Evolutionary conservation across 805 yeast genomes (phyloP).

Genomic region (Yamadazyma laniorum): DNA sequence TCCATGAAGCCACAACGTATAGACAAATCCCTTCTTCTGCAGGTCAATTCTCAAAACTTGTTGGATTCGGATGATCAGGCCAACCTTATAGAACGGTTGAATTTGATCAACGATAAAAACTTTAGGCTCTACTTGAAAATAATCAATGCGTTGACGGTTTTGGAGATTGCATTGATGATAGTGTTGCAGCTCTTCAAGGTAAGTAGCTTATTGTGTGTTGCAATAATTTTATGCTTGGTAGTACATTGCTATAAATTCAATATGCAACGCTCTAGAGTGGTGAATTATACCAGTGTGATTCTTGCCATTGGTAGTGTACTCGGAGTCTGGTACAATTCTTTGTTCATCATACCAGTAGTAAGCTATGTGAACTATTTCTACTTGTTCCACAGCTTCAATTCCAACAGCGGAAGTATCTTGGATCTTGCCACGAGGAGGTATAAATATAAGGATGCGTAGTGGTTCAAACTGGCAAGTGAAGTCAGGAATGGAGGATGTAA

Average conservation of each 20-base stretch:
- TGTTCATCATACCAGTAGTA: slow-evolving; percentile 3
- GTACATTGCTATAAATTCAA: slow-evolving; percentile 2
- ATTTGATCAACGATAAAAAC: slow-evolving; percentile 1
- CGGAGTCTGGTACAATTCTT: slow-evolving; percentile 1
- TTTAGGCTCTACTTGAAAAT: slow-evolving; percentile 2
- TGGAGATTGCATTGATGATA: slow-evolving; percentile 2
- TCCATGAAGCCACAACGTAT: slow-evolving; percentile 2
- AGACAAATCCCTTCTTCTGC: slow-evolving; percentile 7
- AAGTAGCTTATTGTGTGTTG: not conserved
- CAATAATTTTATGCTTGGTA: not conserved
- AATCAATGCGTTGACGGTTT: slow-evolving; percentile 2
- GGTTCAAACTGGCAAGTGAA: too few species aligned
- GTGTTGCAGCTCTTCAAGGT: slow-evolving; percentile 2
- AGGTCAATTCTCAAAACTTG: slow-evolving; percentile 7
- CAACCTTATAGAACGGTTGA: slow-evolving; percentile 1
- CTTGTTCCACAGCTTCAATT: slow-evolving; percentile 4
- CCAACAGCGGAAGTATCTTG: not conserved
- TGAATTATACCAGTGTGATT: not conserved
- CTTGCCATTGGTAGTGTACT: not conserved
- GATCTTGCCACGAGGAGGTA: slow-evolving; percentile 1
- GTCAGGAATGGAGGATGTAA: too few species aligned
- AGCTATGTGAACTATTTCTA: slow-evolving; percentile 5
- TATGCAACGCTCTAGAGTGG: not conserved
- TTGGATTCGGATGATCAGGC: slow-evolving; percentile 9
- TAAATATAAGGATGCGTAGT: slow-evolving; percentile 10